Base-by-base conservation (phyloP, 202 grass and related monocot genomes). In the Carex sylvatica region DNA sequence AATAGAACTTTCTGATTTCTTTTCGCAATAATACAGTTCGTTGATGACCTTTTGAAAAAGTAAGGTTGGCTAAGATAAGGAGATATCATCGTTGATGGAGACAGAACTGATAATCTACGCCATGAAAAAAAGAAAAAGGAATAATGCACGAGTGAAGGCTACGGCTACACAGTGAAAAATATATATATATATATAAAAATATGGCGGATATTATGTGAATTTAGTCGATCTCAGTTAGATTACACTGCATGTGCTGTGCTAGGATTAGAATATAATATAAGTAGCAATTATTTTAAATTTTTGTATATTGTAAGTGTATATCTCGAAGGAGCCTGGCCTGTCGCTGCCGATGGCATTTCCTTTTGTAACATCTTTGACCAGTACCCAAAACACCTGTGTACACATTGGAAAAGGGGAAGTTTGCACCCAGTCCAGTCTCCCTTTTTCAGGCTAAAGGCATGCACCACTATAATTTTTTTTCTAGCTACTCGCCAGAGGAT, bases 341-440 rank as follows among this genome's bases (percentile, higher is more conserved):
- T 76, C 22, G 14, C 24, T 66, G 9, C 2, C 62, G 33, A 82
- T 5, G 61, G 15, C 42, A 51, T 61, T 52, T 42, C 20, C 40
- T 82, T 68, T 81, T 66, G 61, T 67, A 51, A 67, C 19, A 82
- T 69, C 60, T 82, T 82, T 82, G 61, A 82, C 44, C 79, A 4
- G 62, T 22, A 66, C 44, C 62, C 19, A 46, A 26, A 82, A 82
- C 14, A 47, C 16, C 42, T 54, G 40, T 68, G 16, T 81, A 20
- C 31, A 67, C 3, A 53, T 82, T 64, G 22, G 60, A 66, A 81
- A 81, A 30, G 62, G 31, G 12, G 20, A 74, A 74, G 44, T 74
- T 74, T 53, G 44, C 4, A 23, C 70, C 20, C 22, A 19, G 22
- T 74, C 30, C 19, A 52, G 19, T 72, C 46, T 54, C 47, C 63